Evolutionary conservation across 163 green algal species (phyloP), one percentile per base, ranked within the genome.

Genomic region (Chlamydomonas reinhardtii): DNA sequence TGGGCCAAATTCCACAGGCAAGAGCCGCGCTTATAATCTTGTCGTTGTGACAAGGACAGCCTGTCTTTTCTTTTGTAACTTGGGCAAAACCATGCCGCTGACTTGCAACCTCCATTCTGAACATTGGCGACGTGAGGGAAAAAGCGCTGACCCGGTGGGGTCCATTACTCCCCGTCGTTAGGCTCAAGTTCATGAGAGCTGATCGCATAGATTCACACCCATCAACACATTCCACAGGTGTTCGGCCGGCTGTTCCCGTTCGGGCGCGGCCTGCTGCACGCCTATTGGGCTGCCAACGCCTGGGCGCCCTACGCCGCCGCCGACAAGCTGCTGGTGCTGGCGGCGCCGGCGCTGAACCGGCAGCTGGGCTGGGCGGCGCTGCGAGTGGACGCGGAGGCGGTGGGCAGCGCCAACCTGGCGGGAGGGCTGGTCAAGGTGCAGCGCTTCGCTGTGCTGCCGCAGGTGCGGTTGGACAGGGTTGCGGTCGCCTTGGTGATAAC

Each of bases 241-340:
- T 78, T 95, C 52, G 62, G 78, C 34, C 84, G 97, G n/a, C 90
- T 99, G 39, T 99, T 99, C 87, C 97, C 97, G 19, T 99, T 99
- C 89, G 91, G 90, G 4, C 91, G 97, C 16, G 97, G 97, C 4
- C 90, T 99, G 54, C 91, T 91, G 22, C 97, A 99, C 82, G 95
- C 97, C 0, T 99, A 99, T 93, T 99, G 97, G 97, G 97, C 97
- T 1, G 93, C 97, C 75, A 99, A 99, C 89, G 84, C 92, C 24
- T 99, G 97, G 97, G 97, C 97, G n/a, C 87, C 99, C 39, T 99
- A 99, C 90, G 93, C 91, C 22, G 88, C 81, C 1, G 88, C 87
- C 0, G 97, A 99, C 91, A 99, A 98, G 90, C 71, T 90, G 52
- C 82, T 96, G 66, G 89, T 19, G 48, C 48, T 56, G 48, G 48